Percentiles rank a stretch among this genome's conserved stretches.
Evolutionary conservation across 495 filamentous ascomycete genomes (phyloP).

Genomic region (Astrocystis sublimbata): DNA sequence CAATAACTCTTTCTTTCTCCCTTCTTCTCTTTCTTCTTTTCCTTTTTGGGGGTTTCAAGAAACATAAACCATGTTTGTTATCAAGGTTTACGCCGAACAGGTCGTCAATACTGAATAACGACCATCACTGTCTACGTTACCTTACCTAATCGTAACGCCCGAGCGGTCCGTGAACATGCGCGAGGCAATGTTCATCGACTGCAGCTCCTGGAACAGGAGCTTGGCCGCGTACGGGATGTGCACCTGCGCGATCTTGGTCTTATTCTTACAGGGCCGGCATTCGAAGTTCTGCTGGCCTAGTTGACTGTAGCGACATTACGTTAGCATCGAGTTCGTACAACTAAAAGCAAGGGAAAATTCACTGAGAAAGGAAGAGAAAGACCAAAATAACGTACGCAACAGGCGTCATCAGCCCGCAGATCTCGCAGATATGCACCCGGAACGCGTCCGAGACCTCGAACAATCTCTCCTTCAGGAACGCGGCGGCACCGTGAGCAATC

Average conservation of each 20-base stretch:
- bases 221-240: slow-evolving; percentile 98
- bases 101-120: too few relatives aligned
- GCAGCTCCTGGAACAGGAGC: slow-evolving; percentile 96
- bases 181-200: slow-evolving; percentile 96
- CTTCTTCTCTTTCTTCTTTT: too few relatives aligned
- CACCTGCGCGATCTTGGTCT: slow-evolving; percentile 95
- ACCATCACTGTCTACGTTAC: too few relatives aligned
- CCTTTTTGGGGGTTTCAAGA: too few relatives aligned
- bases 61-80: too few relatives aligned
- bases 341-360: background rate
- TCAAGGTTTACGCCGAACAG: too few relatives aligned
- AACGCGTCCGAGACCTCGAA: slow-evolving; percentile 99
- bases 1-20: too few relatives aligned
- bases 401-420: slow-evolving; percentile 97
- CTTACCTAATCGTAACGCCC: slow-evolving; percentile 66
- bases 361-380: background rate
- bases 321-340: slow-evolving; percentile 25
- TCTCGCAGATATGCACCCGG: slow-evolving; percentile 96
- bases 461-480: slow-evolving; percentile 94
- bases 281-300: slow-evolving; percentile 92
- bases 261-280: slow-evolving; percentile 96
- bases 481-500: slow-evolving; percentile 96
- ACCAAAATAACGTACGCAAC: slow-evolving; percentile 76
- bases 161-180: slow-evolving; percentile 91
- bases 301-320: slow-evolving; percentile 61